Conservation (phyloP, 257 asterid species). For the Eustoma russellianum region DNA sequence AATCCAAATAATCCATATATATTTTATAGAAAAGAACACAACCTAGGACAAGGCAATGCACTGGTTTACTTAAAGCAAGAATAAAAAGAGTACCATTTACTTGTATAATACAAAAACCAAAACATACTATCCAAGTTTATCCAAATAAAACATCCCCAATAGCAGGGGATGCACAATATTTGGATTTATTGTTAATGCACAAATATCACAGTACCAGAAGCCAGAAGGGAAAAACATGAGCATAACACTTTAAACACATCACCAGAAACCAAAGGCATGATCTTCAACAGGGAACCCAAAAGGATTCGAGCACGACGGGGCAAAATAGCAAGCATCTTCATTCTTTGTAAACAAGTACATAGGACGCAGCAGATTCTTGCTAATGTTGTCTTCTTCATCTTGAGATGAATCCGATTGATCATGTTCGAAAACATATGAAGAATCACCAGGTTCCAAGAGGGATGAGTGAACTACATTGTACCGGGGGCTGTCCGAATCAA, state of each 20-base stretch:
- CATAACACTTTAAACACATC: constrained; percentile 17
- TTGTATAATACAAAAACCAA: too few relatives aligned
- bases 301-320: constrained; percentile 24
- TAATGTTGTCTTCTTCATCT: constrained; percentile 34
- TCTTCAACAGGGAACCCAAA: constrained; percentile 57
- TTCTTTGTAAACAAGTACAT: constrained; percentile 14
- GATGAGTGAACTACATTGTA: constrained; percentile 28
- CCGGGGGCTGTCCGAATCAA: constrained; percentile 38
- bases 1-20: too few relatives aligned
- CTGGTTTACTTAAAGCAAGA: too few relatives aligned
- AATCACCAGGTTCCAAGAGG: constrained; percentile 28
- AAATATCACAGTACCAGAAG: too few relatives aligned
- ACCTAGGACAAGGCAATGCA: too few relatives aligned
- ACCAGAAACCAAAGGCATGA: constrained; percentile 59
- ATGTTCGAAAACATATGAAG: constrained; percentile 28
- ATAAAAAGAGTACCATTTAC: too few relatives aligned
- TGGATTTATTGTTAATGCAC: too few relatives aligned
- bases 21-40: too few relatives aligned
- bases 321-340: constrained; percentile 20
- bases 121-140: too few relatives aligned
- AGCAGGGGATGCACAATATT: not conserved
- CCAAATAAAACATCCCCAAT: not conserved
- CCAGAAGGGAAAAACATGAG: too few relatives aligned
- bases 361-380: constrained; percentile 21
- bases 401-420: constrained; percentile 43